phyloP scores from a whole-genome alignment of 306 rosid genomes.

The Morella rubra region DNA sequence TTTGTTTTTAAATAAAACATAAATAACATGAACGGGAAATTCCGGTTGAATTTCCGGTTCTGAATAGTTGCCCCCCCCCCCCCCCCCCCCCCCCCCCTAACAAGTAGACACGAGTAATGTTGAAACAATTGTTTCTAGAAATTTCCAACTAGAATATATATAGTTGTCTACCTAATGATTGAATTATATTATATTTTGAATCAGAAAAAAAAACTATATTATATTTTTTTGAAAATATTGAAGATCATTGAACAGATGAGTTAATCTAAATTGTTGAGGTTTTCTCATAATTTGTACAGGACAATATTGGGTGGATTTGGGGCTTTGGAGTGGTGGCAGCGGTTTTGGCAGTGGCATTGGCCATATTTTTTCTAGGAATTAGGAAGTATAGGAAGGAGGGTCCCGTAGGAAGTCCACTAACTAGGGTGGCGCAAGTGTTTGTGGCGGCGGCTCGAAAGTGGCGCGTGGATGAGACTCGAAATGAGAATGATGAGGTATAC shows the following conservation, averaged over 20 bases:
- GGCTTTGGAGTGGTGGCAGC: constrained; percentile 56
- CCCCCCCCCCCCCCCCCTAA: too few relatives aligned
- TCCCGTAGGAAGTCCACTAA: constrained; percentile 61
- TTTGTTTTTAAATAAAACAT: too few relatives aligned
- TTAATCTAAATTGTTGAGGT: not conserved
- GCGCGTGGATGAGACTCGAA: constrained; percentile 34
- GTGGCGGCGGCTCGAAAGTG: constrained; percentile 50
- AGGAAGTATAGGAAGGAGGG: constrained; percentile 45
- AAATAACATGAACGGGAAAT: too few relatives aligned
- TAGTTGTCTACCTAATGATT: not conserved
- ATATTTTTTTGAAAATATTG: not conserved
- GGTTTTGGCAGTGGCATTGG: constrained; percentile 50
- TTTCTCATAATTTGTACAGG: constrained; percentile 28
- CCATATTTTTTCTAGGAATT: constrained; percentile 49
- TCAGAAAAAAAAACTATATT: not conserved
- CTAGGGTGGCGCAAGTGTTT: constrained; percentile 56
- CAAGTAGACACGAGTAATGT: constrained; percentile 16
- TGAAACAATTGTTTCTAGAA: not conserved
- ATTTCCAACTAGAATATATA: too few relatives aligned
- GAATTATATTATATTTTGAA: not conserved
- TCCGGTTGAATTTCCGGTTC: too few relatives aligned
- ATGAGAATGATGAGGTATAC: constrained; percentile 19
- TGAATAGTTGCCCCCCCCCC: constrained; percentile 63
- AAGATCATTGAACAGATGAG: not conserved
- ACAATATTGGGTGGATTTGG: constrained; percentile 67